Evolutionary conservation across 805 yeast genomes (phyloP), one percentile per base, ranked within the genome.

Genomic region (Saccharomycopsis fodiens): DNA sequence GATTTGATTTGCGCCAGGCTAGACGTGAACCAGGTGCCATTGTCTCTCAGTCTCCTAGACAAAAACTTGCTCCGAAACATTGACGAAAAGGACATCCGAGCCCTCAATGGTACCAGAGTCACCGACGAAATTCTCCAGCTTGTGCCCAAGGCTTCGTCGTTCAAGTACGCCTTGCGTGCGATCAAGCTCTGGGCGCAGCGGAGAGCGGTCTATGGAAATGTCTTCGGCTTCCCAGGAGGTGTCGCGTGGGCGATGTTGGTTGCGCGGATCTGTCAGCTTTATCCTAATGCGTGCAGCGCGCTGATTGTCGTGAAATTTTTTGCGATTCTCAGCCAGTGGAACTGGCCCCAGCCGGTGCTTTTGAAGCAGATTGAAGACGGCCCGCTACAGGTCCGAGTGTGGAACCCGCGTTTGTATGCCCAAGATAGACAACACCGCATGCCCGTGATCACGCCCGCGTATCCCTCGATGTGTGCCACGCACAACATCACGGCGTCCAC

Each of bases 201-300:
- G 57, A 73, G 97, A 42, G 97, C 96, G 0, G 77, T 93, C 13
- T 93, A 93, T 64, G 97, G 86, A 4, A 93, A 93, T 59, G 83
- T 93, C 38, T 86, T 83, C 73, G 98, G 98, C 0, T 93, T 91
- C 64, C 98, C 97, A 1, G 98, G 98, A 58, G 98, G 98, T 63
- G 98, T 93, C 41, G 98, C 98, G 1, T 93, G 98, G 98, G 98
- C 98, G 1, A 93, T 93, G 97, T 64, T 93, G 35, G 97, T 89
- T n/a, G 98, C 97, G 1, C 73, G 98, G 56, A 87, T 93, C 23
- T 93, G 98, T 63, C 98, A 93, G 62, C 66, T 93, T 42, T 93
- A 91, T 60, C 98, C 98, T 7, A 91, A 91, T 63, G 95, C 97
- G 0, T 94, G 88, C 10, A 82, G 96, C 51, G 86, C 97, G 0